Percentiles rank a stretch among this genome's conserved stretches.
phyloP scores from a whole-genome alignment of 441 rosid species.

The Mallotus japonicus region DNA sequence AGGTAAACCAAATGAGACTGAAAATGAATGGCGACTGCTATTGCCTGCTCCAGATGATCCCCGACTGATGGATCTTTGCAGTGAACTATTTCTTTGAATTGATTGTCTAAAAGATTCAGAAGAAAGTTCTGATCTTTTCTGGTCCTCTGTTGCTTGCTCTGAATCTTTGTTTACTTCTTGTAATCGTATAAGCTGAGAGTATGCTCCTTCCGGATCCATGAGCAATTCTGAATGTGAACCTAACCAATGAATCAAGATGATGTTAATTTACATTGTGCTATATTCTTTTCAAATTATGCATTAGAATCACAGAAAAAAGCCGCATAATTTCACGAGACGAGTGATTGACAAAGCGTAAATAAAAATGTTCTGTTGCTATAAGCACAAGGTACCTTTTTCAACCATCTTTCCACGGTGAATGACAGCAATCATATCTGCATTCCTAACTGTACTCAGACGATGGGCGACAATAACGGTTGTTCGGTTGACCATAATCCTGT shows the following conservation, averaged over 20 bases:
- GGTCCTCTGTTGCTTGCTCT: constrained; percentile 32
- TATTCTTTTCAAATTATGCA: background rate
- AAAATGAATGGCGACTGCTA: constrained; percentile 31
- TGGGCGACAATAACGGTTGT: constrained; percentile 78
- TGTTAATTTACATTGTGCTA: too few species aligned
- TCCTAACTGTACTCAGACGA: constrained; percentile 61
- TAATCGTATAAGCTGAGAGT: constrained; percentile 49
- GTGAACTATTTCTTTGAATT: constrained; percentile 25
- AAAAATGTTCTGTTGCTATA: background rate
- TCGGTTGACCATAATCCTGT: constrained; percentile 65
- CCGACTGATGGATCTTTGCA: constrained; percentile 38
- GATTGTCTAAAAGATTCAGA: constrained; percentile 33
- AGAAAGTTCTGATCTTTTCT: constrained; percentile 23
- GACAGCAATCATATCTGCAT: constrained; percentile 66
- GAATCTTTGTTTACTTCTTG: constrained; percentile 41
- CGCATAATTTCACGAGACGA: too few species aligned
- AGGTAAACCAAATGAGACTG: constrained; percentile 39
- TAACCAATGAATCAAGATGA: constrained; percentile 19
- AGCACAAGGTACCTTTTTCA: constrained; percentile 55
- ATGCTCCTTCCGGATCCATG: constrained; percentile 47
- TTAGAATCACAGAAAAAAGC: background rate
- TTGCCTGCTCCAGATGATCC: constrained; percentile 36
- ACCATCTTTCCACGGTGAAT: constrained; percentile 63
- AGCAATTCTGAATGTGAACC: constrained; percentile 63
- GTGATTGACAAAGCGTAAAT: background rate